A percentile compares a stretch with the other conserved stretches of the same genome.
Conservation (phyloP, 1,139 yeast species). For the Debaryomycetaceae sp. region DNA sequence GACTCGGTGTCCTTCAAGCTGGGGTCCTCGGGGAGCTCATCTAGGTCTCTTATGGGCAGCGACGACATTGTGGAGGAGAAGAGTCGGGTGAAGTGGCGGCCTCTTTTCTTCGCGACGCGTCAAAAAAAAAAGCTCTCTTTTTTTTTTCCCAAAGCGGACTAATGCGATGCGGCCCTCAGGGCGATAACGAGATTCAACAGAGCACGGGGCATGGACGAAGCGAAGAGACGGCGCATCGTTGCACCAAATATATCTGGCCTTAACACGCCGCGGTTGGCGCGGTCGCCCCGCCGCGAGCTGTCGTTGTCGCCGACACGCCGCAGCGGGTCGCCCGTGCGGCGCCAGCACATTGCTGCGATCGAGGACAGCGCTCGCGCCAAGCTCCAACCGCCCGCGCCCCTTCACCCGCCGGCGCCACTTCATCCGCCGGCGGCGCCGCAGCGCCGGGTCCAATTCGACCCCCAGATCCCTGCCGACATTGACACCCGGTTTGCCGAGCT, state of each 20-base stretch:
- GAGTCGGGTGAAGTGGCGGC: background rate
- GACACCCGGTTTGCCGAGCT: conserved; percentile 3
- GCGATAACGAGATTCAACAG: too few species aligned
- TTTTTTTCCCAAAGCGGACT: conserved; percentile 5
- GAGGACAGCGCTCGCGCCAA: conserved; percentile 18
- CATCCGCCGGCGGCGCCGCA: too few species aligned
- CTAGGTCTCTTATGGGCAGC: conserved; percentile 27
- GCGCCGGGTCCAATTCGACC: too few species aligned
- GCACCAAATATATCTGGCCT: background rate
- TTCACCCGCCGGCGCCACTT: too few species aligned
- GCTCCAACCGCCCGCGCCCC: too few species aligned
- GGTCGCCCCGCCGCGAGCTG: conserved; percentile 1
- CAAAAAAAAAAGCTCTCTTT: conserved; percentile 1
- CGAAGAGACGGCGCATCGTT: conserved; percentile 2
- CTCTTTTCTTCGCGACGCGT: background rate
- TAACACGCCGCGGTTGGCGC: background rate
- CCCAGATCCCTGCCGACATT: conserved; percentile 4
- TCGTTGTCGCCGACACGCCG: conserved; percentile 26
- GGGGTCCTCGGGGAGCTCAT: conserved; percentile 19
- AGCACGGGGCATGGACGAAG: too few species aligned
- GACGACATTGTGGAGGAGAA: conserved; percentile 21
- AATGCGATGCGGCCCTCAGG: conserved; percentile 2
- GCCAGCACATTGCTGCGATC: conserved; percentile 26
- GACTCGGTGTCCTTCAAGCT: conserved; percentile 26
- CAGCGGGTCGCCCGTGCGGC: conserved; percentile 35